Conservation (phyloP, 768 basidiomycete species). For the Scleroderma bovista region DNA sequence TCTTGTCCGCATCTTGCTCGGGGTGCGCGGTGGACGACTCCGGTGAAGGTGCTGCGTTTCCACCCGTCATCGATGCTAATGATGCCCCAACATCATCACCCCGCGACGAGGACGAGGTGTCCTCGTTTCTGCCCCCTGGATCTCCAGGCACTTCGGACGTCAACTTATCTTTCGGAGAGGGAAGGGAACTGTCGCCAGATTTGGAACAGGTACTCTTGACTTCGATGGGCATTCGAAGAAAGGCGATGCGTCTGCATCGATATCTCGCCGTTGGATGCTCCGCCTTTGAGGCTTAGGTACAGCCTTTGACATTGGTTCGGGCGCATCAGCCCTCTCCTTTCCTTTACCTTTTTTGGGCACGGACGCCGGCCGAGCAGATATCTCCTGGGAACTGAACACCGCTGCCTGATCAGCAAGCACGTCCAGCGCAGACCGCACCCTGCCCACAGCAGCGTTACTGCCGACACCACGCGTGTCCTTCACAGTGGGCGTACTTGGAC, state of each 20-base stretch:
- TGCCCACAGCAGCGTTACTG: conserved; percentile 7
- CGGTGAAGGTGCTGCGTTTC: background rate
- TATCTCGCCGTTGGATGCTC: conserved; percentile 6
- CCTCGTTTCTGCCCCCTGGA: conserved; percentile 14
- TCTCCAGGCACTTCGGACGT: conserved; percentile 11
- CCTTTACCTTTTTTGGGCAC: conserved; percentile 15
- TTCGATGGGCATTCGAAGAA: conserved; percentile 7
- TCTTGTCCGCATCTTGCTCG: conserved; percentile 8
- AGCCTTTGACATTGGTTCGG: conserved; percentile 1
- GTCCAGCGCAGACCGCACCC: conserved; percentile 54
- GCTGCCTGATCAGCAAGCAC: conserved; percentile 73
- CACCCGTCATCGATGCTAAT: no score
- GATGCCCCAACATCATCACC: conserved; percentile 4
- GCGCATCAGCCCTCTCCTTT: conserved; percentile 11
- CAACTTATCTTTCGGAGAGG: background rate
- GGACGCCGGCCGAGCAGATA: conserved; percentile 3
- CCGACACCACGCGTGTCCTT: background rate
- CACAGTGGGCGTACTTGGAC: background rate
- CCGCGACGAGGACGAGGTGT: conserved; percentile 3
- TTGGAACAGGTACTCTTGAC: conserved; percentile 10
- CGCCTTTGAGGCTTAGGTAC: conserved; percentile 5
- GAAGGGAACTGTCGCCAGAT: background rate
- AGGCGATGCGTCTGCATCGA: conserved; percentile 2
- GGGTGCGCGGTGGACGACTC: background rate
- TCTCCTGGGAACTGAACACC: conserved; percentile 39